Conservation (phyloP, 2,329 filamentous ascomycete species). For the Lachnellula willkommii region DNA sequence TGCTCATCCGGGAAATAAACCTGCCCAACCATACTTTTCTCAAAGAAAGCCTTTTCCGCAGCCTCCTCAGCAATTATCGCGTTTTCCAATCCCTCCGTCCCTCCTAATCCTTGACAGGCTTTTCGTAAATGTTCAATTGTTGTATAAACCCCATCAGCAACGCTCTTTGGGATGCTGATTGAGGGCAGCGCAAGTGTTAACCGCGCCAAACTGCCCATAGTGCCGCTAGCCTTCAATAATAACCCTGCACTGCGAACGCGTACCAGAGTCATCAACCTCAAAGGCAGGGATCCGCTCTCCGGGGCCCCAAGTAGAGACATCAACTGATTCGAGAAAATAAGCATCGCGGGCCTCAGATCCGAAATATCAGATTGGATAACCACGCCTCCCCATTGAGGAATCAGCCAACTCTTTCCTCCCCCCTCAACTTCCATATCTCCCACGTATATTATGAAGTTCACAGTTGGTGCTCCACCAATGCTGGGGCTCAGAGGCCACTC, state of each 20-base stretch:
- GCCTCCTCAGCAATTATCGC: conserved; percentile 81
- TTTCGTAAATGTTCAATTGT: conserved; percentile 72
- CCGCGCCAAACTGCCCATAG: conserved; percentile 85
- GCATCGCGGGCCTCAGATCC: conserved; percentile 70
- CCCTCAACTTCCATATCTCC: conserved; percentile 50
- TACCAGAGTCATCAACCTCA: conserved; percentile 77
- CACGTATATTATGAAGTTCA: conserved; percentile 93
- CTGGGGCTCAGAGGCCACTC: conserved; percentile 96
- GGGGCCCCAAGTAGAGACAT: conserved; percentile 83
- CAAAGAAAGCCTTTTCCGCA: conserved; percentile 92
- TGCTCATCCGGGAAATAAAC: conserved; percentile 98
- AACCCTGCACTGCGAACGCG: conserved; percentile 83
- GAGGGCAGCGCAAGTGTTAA: conserved; percentile 78
- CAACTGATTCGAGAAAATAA: conserved; percentile 87
- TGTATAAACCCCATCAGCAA: conserved; percentile 77
- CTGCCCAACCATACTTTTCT: conserved; percentile 98
- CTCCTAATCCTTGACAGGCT: conserved; percentile 67
- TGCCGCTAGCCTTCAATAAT: conserved; percentile 83
- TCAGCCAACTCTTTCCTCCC: conserved; percentile 68
- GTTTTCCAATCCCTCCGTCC: conserved; percentile 64
- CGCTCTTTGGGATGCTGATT: conserved; percentile 83
- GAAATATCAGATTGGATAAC: conserved; percentile 55
- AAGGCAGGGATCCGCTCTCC: conserved; percentile 72
- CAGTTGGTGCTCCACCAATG: conserved; percentile 85
- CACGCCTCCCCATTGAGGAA: conserved; percentile 90